Conservation (phyloP, 148 eudicot species). For the Rheum nobile region DNA sequence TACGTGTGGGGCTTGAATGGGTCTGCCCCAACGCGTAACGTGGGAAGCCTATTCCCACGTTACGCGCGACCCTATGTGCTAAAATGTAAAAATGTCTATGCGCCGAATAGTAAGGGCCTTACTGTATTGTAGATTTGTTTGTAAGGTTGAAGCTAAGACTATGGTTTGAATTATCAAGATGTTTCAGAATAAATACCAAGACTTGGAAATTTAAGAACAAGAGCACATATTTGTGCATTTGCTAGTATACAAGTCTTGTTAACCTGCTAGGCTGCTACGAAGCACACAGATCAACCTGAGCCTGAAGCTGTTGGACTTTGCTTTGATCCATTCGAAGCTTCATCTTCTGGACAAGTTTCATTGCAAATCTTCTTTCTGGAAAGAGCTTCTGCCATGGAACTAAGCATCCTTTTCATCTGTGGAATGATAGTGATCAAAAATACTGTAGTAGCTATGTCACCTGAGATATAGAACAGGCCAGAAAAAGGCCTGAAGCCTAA, state of each 20-base stretch:
- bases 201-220: background rate
- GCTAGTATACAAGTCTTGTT: background rate
- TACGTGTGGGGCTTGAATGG: too few species aligned
- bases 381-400: background rate
- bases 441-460: conserved; percentile 6
- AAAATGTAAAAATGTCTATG: too few species aligned
- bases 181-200: too few species aligned
- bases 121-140: too few species aligned
- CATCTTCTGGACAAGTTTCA: background rate
- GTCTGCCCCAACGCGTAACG: too few species aligned
- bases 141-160: too few species aligned
- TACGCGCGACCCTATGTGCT: too few species aligned
- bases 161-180: too few species aligned
- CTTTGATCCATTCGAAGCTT: background rate
- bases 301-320: background rate
- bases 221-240: background rate
- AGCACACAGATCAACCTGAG: background rate
- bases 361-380: background rate
- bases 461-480: conserved; percentile 14
- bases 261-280: background rate
- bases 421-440: conserved; percentile 8
- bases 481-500: conserved; percentile 14
- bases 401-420: background rate
- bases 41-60: too few species aligned
- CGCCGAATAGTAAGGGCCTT: too few species aligned